phyloP scores from a whole-genome alignment of 208 protist genomes.

The Wallacemonas sp. region DNA sequence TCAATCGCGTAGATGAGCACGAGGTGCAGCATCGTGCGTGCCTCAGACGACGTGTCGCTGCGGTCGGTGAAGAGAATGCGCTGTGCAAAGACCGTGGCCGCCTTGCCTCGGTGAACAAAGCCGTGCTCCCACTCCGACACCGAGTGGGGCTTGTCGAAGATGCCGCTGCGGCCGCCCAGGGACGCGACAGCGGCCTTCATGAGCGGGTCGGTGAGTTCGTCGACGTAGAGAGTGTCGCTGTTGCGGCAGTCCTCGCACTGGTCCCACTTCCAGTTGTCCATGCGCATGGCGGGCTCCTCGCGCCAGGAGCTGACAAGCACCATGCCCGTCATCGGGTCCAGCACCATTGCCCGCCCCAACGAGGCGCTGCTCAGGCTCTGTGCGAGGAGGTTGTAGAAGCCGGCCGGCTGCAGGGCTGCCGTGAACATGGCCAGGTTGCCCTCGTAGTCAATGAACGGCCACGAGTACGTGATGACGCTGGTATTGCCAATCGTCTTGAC shows the following conservation, averaged over 20 bases:
- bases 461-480: conserved; percentile 54
- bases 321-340: conserved; percentile 37
- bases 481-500: conserved; percentile 21
- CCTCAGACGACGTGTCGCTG: background rate
- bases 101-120: background rate
- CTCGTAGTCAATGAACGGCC: conserved; percentile 55
- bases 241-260: background rate
- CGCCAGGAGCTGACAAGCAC: conserved; percentile 44
- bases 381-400: conserved; percentile 24
- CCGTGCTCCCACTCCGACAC: conserved; percentile 9
- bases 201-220: conserved; percentile 10
- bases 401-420: conserved; percentile 32
- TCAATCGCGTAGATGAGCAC: conserved; percentile 21
- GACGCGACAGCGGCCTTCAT: conserved; percentile 6
- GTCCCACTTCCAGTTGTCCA: conserved; percentile 49
- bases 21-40: conserved; percentile 18
- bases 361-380: background rate
- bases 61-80: conserved; percentile 14
- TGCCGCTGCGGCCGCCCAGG: conserved; percentile 2
- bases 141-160: conserved; percentile 7
- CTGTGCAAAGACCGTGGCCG: conserved; percentile 15
- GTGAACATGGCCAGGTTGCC: conserved; percentile 47
- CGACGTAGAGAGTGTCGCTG: conserved; percentile 2
- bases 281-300: conserved; percentile 10
- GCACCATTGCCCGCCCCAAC: conserved; percentile 31